These are phyloP conservation scores for Cryptococcus hybrid DNA, from an alignment of 1,284 basidiomycete genomes.

Conservation along the genomic window DNA sequence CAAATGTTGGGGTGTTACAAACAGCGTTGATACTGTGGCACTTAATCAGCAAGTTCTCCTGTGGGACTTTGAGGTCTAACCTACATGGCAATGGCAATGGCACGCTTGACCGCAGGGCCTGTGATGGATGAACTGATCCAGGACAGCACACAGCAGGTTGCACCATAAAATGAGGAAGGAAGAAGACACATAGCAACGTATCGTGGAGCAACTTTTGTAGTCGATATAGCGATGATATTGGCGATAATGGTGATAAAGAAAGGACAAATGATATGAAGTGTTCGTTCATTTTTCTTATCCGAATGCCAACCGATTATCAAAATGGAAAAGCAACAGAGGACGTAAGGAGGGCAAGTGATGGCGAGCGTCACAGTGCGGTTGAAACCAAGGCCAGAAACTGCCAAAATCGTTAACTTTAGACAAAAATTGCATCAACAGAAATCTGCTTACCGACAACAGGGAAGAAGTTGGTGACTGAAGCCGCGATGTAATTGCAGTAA, in stretches of 20 bases:
- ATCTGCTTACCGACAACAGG: constrained; percentile 28
- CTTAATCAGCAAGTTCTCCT: neutral
- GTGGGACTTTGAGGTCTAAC: neutral
- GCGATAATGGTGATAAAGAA: constrained; percentile 31
- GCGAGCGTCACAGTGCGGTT: constrained; percentile 43
- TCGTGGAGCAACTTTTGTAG: constrained; percentile 40
- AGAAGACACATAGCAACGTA: constrained; percentile 44
- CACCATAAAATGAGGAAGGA: constrained; percentile 41
- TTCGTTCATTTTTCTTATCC: constrained; percentile 40
- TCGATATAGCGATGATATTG: constrained; percentile 62
- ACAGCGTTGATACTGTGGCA: constrained; percentile 33
- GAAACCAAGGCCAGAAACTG: constrained; percentile 25
- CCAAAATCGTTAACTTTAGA: neutral
- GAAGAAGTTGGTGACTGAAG: constrained; percentile 47
- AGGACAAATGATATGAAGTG: constrained; percentile 26
- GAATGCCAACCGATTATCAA: constrained; percentile 41
- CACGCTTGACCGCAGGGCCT: constrained; percentile 48
- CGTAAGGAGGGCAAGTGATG: constrained; percentile 44
- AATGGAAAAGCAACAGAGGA: constrained; percentile 39
- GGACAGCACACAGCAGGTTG: constrained; percentile 43
- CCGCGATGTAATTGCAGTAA: constrained; percentile 27
- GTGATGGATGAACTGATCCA: constrained; percentile 47
- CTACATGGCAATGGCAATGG: constrained; percentile 42
- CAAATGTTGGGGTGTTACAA: constrained; percentile 49
- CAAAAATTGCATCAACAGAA: neutral